phyloP scores from a whole-genome alignment of 2,329 filamentous ascomycete species.

The Westerdykella ornata region DNA sequence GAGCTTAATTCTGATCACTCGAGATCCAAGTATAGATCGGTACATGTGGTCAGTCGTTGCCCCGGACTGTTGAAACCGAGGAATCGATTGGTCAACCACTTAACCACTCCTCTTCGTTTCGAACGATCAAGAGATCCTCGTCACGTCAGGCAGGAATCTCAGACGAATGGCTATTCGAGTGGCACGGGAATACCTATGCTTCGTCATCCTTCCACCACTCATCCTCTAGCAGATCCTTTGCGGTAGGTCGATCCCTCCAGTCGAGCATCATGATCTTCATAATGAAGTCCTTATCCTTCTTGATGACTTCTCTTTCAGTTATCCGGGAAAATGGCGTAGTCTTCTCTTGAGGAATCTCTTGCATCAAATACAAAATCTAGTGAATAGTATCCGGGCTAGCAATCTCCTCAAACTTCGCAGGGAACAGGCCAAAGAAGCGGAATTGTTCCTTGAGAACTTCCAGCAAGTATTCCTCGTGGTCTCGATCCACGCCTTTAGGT shows the following conservation, averaged over 20 bases:
- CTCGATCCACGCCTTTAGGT: constrained; percentile 15
- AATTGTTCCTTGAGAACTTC: constrained; percentile 19
- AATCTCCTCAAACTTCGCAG: constrained; percentile 16
- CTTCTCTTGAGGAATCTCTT: constrained; percentile 10
- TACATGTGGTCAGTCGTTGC: too few species aligned
- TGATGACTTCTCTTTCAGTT: constrained; percentile 10
- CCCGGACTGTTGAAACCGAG: too few species aligned
- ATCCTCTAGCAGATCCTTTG: constrained; percentile 35
- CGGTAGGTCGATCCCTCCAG: constrained; percentile 39
- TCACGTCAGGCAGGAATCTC: too few species aligned
- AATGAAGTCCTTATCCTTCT: constrained; percentile 29
- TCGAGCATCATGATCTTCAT: constrained; percentile 42
- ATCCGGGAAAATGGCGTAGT: constrained; percentile 10
- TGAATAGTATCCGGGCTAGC: constrained; percentile 11
- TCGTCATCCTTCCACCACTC: constrained; percentile 30
- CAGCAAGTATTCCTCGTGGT: constrained; percentile 18
- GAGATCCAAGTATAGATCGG: too few species aligned
- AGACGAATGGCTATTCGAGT: too few species aligned
- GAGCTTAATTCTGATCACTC: too few species aligned
- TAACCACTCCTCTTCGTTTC: too few species aligned
- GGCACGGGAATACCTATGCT: background rate
- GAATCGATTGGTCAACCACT: too few species aligned
- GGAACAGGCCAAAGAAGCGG: constrained; percentile 22
- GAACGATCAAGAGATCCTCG: too few species aligned
- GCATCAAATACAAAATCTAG: constrained; percentile 8